Conservation (phyloP, 2,329 filamentous ascomycete species). For the Xylariaceae sp. region DNA sequence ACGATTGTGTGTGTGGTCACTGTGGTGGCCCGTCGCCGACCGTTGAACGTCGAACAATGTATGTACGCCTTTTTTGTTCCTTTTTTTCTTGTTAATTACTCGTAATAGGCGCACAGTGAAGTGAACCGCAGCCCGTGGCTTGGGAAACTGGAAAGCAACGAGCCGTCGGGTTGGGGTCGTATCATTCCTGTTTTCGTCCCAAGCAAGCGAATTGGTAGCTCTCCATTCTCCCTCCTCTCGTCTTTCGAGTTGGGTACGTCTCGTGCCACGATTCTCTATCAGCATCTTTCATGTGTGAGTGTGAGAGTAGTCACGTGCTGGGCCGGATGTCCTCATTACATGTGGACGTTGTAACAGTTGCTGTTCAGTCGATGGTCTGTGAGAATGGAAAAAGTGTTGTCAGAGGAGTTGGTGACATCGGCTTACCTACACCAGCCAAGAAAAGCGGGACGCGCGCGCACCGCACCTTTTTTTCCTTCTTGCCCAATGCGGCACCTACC, state of each 20-base stretch:
- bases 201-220: too few species aligned
- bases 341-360: not conserved
- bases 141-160: too few species aligned
- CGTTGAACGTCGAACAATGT: not conserved
- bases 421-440: not conserved
- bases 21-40: slow-evolving; percentile 6
- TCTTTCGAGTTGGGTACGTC: too few species aligned
- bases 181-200: too few species aligned
- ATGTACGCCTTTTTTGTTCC: not conserved
- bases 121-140: too few species aligned
- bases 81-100: too few species aligned
- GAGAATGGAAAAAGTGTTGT: too few species aligned
- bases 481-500: too few species aligned
- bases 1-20: slow-evolving; percentile 4
- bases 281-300: not conserved
- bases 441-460: not conserved
- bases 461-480: too few species aligned
- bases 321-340: not conserved
- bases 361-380: not conserved
- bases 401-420: not conserved
- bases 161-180: too few species aligned
- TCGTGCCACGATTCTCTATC: not conserved
- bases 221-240: too few species aligned
- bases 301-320: not conserved
- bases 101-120: too few species aligned